A percentile compares a stretch with the other conserved stretches of the same genome.
Conservation (phyloP, 1,284 basidiomycete species). For the Cystobasidium pallidum region DNA sequence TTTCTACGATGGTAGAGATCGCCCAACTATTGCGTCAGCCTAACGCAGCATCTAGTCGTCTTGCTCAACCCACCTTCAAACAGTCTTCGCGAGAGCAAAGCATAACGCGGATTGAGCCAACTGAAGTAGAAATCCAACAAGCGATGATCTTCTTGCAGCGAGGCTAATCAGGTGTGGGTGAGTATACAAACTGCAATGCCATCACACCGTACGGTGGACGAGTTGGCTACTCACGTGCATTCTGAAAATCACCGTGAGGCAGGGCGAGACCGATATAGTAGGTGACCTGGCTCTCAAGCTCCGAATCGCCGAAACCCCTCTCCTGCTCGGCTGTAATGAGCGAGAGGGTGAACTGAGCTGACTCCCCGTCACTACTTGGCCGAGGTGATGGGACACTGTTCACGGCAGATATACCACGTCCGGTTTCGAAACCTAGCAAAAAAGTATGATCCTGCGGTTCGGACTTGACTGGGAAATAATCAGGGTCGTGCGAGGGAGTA, state of each 20-base stretch:
- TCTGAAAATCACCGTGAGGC: constrained; percentile 21
- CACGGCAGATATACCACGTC: background rate
- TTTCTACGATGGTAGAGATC: too few species aligned
- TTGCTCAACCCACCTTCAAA: constrained; percentile 15
- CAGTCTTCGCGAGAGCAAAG: constrained; percentile 2
- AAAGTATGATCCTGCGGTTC: background rate
- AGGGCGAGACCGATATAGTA: constrained; percentile 11
- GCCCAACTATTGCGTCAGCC: too few species aligned
- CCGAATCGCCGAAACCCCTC: constrained; percentile 8
- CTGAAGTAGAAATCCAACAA: constrained; percentile 25
- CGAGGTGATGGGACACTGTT: constrained; percentile 18
- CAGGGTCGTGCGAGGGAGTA: background rate
- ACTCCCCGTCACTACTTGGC: constrained; percentile 27
- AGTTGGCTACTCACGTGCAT: constrained; percentile 2
- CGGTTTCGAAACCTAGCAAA: background rate
- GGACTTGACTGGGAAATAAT: background rate
- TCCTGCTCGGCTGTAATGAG: constrained; percentile 5
- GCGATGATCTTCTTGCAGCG: constrained; percentile 11
- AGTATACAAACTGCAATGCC: background rate
- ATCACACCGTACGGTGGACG: constrained; percentile 6
- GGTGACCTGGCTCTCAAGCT: constrained; percentile 14
- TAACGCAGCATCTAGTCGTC: too few species aligned
- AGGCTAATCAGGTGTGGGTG: background rate
- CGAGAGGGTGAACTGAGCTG: constrained; percentile 25
- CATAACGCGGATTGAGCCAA: constrained; percentile 36